These are phyloP conservation scores for Pelagophyceae sp. DNA, from an alignment of 352 stramenopile species.

Conservation along the genomic window DNA sequence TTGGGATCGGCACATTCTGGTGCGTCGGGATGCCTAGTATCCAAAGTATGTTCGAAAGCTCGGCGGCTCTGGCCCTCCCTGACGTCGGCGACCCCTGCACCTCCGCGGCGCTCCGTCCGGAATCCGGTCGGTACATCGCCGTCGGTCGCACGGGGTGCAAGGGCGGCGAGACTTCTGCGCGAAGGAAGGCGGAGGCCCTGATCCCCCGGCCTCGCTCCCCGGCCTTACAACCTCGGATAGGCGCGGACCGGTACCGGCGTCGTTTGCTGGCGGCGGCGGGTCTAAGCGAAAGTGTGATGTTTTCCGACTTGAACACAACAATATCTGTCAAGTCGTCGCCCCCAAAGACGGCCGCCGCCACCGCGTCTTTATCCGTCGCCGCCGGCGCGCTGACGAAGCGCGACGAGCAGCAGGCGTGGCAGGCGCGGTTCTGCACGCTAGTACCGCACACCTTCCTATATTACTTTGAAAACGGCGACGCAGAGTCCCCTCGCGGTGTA, in stretches of 20 bases:
- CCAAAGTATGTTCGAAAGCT: no score
- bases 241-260: slow-evolving; percentile 16
- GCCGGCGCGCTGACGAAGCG: slow-evolving; percentile 34
- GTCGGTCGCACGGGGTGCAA: no score
- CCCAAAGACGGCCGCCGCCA: not conserved
- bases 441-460: slow-evolving; percentile 41
- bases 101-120: no score
- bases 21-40: no score
- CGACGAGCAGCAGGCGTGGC: slow-evolving; percentile 37
- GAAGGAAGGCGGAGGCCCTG: no score
- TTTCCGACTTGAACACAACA: slow-evolving; percentile 14
- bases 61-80: no score
- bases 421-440: slow-evolving; percentile 22
- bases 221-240: not conserved
- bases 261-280: slow-evolving; percentile 10
- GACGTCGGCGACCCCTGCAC: no score
- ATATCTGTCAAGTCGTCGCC: not conserved
- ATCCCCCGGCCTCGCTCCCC: not conserved
- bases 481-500: slow-evolving; percentile 34
- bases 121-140: no score
- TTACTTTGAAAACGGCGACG: slow-evolving; percentile 35
- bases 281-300: not conserved
- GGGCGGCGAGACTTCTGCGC: no score
- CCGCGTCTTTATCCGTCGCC: not conserved
- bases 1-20: not conserved